Evolutionary conservation across 2,329 filamentous ascomycete species (phyloP).

Genomic region (Lasiodiplodia theobromae): DNA sequence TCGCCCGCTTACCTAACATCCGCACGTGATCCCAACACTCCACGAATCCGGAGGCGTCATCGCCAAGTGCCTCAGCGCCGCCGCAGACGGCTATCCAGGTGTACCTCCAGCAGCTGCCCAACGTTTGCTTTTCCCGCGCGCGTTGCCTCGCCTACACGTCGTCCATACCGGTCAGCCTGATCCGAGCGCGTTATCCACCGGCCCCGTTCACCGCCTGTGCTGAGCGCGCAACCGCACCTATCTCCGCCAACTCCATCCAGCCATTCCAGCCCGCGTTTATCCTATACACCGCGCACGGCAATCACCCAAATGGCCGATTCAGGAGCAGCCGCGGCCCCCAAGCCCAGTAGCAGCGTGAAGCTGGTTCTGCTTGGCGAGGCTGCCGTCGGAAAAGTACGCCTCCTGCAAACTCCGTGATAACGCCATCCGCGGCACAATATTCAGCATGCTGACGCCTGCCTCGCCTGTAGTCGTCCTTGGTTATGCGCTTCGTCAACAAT

Average conservation of each 20-base stretch:
- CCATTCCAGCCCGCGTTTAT: constrained; percentile 2
- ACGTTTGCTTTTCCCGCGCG: background rate
- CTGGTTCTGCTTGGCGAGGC: constrained; percentile 96
- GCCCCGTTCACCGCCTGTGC: constrained; percentile 27
- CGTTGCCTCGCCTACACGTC: background rate
- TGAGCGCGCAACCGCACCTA: constrained; percentile 27
- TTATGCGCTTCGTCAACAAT: constrained; percentile 98
- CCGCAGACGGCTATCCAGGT: constrained; percentile 9
- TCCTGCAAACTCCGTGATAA: constrained; percentile 7
- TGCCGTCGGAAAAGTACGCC: constrained; percentile 91
- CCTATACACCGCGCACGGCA: constrained; percentile 7
- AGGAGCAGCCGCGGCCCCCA: constrained; percentile 71
- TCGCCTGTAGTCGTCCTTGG: constrained; percentile 80
- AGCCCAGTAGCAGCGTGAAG: constrained; percentile 99
- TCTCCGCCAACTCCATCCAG: constrained; percentile 26
- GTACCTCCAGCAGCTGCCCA: background rate
- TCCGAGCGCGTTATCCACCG: constrained; percentile 19
- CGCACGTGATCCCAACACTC: constrained; percentile 12
- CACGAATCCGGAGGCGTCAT: constrained; percentile 14
- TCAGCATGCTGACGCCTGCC: constrained; percentile 26
- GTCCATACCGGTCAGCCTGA: constrained; percentile 19
- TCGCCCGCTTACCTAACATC: constrained; percentile 7
- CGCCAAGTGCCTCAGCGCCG: constrained; percentile 13
- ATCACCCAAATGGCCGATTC: constrained; percentile 71
- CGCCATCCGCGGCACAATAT: constrained; percentile 31